Evolutionary conservation across 2,329 filamentous ascomycete genomes (phyloP), one percentile per base, ranked within the genome.

Genomic region (Phyllachora maydis): DNA sequence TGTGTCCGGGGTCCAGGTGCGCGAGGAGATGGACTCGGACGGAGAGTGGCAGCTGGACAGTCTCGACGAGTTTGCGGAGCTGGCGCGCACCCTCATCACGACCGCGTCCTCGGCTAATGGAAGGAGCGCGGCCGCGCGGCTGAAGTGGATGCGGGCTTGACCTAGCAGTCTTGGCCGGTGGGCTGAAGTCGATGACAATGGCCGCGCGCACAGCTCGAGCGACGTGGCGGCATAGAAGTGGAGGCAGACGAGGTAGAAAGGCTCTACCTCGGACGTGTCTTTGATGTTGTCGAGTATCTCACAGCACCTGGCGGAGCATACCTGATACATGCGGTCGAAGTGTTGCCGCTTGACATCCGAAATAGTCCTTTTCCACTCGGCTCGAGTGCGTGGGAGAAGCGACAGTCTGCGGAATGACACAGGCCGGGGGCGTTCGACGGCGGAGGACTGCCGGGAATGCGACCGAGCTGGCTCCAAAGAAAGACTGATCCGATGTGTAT

Each of bases 201-300:
- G 47, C 14, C 54, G 50, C 2, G 60, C 60, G 32, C 61, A 60
- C 46, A 59, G 56, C 35, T 68, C 64, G 19, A 64, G 50, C 9
- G 63, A 58, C n/a, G 51, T 56, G 11, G 64, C 64, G n/a, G 62
- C 63, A 30, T 67, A 69, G 38, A 68, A 67, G 37, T 65, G 55
- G 5, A 69, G 49, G 29, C 65, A 66, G 32, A 68, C 59, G 16
- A 65, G 46, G 35, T 67, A 58, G 5, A 59, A 45, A 2, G 60
- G 56, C 35, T 65, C 57, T 11, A 59, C 44, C 14, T 47, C 37
- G 8, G 46, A 46, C 38, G 41, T 37, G 23, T 58, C 46, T 32
- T 50, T 54, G 23, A 57, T 40, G 27, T 49, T 52, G 19, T 56
- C 50, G 16, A 69, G 38, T 18, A 67, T 53, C 35, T 65, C 58